Conservation (phyloP, 805 yeast genomes). For the Cyberlindnera amylophila region DNA sequence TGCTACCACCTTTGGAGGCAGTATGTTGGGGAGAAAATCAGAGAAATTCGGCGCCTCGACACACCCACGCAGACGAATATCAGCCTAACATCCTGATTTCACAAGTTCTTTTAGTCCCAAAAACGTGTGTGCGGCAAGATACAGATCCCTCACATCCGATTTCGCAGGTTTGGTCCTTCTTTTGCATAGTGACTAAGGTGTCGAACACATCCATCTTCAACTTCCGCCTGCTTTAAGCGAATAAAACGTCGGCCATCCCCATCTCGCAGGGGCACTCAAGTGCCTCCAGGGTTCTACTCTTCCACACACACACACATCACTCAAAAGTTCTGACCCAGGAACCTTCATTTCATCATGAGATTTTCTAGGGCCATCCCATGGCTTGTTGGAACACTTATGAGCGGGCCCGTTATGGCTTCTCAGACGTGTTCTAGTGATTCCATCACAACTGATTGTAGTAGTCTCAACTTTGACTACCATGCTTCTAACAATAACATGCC, state of each 20-base stretch:
- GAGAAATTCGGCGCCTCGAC: neutral
- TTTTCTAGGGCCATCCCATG: neutral
- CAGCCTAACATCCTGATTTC: too few relatives aligned
- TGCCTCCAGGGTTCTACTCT: too few relatives aligned
- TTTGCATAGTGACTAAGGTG: too few relatives aligned
- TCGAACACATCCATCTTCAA: too few relatives aligned
- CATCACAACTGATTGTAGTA: conserved; percentile 11
- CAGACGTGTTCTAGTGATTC: conserved; percentile 5
- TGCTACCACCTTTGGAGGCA: neutral
- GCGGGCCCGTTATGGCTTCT: neutral
- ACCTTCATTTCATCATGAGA: neutral
- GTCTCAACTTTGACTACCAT: conserved; percentile 15
- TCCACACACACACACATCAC: neutral
- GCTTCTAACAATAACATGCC: conserved; percentile 13
- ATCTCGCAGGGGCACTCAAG: too few relatives aligned
- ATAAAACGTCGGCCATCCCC: too few relatives aligned
- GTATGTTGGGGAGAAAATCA: neutral
- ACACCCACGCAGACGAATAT: too few relatives aligned
- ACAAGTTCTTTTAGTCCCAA: too few relatives aligned
- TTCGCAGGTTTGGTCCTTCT: too few relatives aligned
- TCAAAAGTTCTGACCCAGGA: neutral
- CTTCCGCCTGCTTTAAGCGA: too few relatives aligned
- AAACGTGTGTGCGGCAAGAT: too few relatives aligned
- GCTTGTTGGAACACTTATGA: neutral
- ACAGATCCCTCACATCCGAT: too few relatives aligned